Percentiles rank a stretch among this genome's conserved stretches.
Evolutionary conservation across 2,329 filamentous ascomycete genomes (phyloP).

Genomic region (Septoria linicola): DNA sequence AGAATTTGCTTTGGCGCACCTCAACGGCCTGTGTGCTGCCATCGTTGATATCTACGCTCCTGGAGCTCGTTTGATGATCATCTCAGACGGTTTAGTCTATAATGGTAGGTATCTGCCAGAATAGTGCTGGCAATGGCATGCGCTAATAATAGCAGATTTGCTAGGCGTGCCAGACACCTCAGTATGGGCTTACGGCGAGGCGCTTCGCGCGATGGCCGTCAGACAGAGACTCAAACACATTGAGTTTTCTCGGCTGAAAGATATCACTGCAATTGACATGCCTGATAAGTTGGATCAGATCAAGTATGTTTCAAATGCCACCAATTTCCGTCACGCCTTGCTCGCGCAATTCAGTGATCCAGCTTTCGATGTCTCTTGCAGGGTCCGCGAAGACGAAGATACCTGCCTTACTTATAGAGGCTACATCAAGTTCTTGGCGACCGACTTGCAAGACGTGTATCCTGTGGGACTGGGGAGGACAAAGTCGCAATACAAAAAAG

Average conservation of each 20-base stretch:
- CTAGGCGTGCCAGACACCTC: conserved; percentile 15
- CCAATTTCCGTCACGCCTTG: conserved; percentile 22
- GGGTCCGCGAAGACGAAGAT: conserved; percentile 15
- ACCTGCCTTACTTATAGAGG: conserved; percentile 22
- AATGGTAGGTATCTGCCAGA: conserved; percentile 14
- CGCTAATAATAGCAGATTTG: conserved; percentile 11
- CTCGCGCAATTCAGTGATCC: conserved; percentile 17
- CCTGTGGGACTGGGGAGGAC: conserved; percentile 14
- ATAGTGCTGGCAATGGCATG: neutral
- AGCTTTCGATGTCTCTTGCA: conserved; percentile 9
- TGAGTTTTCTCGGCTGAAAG: conserved; percentile 19
- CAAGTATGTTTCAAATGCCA: conserved; percentile 22
- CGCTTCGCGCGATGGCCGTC: conserved; percentile 14
- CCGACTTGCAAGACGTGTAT: conserved; percentile 21
- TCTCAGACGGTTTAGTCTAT: conserved; percentile 24
- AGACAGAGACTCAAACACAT: conserved; percentile 18
- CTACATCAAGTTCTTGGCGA: conserved; percentile 20
- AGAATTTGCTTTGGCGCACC: conserved; percentile 17
- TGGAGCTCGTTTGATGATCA: conserved; percentile 20
- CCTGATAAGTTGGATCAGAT: conserved; percentile 23
- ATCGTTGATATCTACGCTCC: conserved; percentile 19
- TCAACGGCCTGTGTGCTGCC: conserved; percentile 18
- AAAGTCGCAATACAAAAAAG: conserved; percentile 19
- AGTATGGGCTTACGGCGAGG: conserved; percentile 19
- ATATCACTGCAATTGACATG: conserved; percentile 14